Conservation (phyloP, 2,329 filamentous ascomycete genomes). For the Fusarium tupiense region DNA sequence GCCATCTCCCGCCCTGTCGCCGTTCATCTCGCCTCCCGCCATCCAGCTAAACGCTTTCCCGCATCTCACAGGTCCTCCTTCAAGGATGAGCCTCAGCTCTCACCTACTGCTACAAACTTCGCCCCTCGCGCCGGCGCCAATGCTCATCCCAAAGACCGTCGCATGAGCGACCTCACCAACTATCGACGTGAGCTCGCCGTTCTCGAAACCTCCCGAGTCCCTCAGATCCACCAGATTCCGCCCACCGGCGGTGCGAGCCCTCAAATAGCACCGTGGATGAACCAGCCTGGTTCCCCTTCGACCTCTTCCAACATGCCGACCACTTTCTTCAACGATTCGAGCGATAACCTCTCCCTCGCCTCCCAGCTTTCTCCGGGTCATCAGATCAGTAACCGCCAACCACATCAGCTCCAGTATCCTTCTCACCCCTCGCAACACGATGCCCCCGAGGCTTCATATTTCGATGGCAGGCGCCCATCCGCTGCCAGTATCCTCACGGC, state of each 20-base stretch:
- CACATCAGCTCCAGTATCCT: slow-evolving; percentile 49
- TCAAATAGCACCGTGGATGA: slow-evolving; percentile 69
- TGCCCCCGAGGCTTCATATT: slow-evolving; percentile 68
- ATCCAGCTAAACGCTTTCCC: slow-evolving; percentile 35
- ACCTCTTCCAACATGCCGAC: slow-evolving; percentile 55
- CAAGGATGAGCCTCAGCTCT: slow-evolving; percentile 57
- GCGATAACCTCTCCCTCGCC: slow-evolving; percentile 69
- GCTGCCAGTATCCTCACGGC: slow-evolving; percentile 82
- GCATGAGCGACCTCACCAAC: slow-evolving; percentile 71
- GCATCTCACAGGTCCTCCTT: slow-evolving; percentile 39
- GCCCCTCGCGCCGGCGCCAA: slow-evolving; percentile 53
- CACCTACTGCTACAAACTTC: slow-evolving; percentile 58
- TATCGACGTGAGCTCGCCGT: slow-evolving; percentile 78
- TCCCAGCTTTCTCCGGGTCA: slow-evolving; percentile 78
- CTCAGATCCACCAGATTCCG: slow-evolving; percentile 64
- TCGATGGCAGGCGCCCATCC: slow-evolving; percentile 85
- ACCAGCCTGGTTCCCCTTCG: slow-evolving; percentile 51
- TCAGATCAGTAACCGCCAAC: slow-evolving; percentile 52
- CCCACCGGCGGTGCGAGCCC: slow-evolving; percentile 62
- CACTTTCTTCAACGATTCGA: slow-evolving; percentile 80
- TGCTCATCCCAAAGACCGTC: slow-evolving; percentile 62
- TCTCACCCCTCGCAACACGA: slow-evolving; percentile 56
- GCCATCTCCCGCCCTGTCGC: slow-evolving; percentile 28
- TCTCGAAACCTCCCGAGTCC: slow-evolving; percentile 70
- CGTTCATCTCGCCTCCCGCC: slow-evolving; percentile 27